Evolutionary conservation across 2,329 filamentous ascomycete genomes (phyloP).

Genomic region (Ophiobolus disseminans): DNA sequence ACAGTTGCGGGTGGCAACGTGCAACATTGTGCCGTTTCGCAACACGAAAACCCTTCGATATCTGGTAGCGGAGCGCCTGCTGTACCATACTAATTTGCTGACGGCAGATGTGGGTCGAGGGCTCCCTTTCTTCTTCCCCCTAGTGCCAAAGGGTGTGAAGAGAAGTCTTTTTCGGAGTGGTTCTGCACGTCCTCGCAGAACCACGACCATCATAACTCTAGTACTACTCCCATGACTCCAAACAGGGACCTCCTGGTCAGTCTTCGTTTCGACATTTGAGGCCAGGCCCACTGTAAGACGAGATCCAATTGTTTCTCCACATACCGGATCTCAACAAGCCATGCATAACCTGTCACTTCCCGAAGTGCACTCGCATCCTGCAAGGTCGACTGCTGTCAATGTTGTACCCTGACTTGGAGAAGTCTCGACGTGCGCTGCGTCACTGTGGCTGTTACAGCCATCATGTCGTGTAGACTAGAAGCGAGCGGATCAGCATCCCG

Average conservation of each 20-base stretch:
- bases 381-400: conserved; percentile 10
- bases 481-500: conserved; percentile 3
- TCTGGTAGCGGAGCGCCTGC: background rate
- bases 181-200: too few species aligned
- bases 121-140: too few species aligned
- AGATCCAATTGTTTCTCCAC: conserved; percentile 1
- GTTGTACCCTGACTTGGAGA: background rate
- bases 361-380: conserved; percentile 8
- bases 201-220: too few species aligned
- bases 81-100: background rate
- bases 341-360: conserved; percentile 8
- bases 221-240: too few species aligned
- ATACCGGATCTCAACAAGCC: conserved; percentile 11
- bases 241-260: too few species aligned
- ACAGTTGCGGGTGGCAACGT: conserved; percentile 11
- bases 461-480: conserved; percentile 1
- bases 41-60: conserved; percentile 8
- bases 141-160: too few species aligned
- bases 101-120: background rate
- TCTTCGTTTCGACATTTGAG: too few species aligned
- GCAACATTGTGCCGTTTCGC: conserved; percentile 19
- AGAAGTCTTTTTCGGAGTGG: too few species aligned
- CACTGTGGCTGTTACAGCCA: conserved; percentile 5
- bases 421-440: conserved; percentile 2
- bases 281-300: too few species aligned